Base-by-base conservation (phyloP, 169 alveolate species). In the Cryptosporidium sp. region DNA sequence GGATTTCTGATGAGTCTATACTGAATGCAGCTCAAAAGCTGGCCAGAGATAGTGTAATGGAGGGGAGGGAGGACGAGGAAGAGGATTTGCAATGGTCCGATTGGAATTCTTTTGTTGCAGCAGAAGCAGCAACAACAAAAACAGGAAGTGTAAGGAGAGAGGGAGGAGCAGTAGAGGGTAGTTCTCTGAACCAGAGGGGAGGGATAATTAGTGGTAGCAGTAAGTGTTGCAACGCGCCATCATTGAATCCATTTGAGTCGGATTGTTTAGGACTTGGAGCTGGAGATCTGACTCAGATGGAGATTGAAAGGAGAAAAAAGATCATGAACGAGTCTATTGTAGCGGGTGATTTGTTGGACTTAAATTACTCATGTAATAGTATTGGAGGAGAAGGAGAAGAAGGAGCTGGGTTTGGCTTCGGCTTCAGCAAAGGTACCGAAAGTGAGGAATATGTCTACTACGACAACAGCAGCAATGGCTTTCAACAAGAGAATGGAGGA, bases 91-190 rank as follows among this genome's bases (percentile, higher is more conserved):
- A 16, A 29, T 23, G 18, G 18, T 52, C 69, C 12, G 86, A 73
- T 31, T 73, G 86, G 86, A 23, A 70, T 29, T 21, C 68, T 18
- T 73, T 73, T 39, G 68, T 55, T 4, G 86, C 71, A 33, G 86
- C 86, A 6, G 68, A 55, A 26, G 12, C 48, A 41, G 9, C 48
- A 41, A 41, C 12, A 41, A 41, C 48, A 41, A 41, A 7, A 8
- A 41, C 1, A 9, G 1, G 16, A 1, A 16, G 16, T 7, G 9
- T 0, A 8, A 41, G 14, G 9, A 14, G 23, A 29, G 69, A 71
- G 68, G 45, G 0, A 29, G 16, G 12, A 4, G 7, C 4, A 23
- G 7, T 5, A 23, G n/a, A 45, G n/a, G 50, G 33, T 48, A 23
- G 10, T 23, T 71, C 70, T 8, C 29, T 23, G 0, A 3, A 1